A percentile compares a stretch with the other conserved stretches of the same genome.
Evolutionary conservation across 805 yeast genomes (phyloP).

Genomic region (Starmerella geochares): DNA sequence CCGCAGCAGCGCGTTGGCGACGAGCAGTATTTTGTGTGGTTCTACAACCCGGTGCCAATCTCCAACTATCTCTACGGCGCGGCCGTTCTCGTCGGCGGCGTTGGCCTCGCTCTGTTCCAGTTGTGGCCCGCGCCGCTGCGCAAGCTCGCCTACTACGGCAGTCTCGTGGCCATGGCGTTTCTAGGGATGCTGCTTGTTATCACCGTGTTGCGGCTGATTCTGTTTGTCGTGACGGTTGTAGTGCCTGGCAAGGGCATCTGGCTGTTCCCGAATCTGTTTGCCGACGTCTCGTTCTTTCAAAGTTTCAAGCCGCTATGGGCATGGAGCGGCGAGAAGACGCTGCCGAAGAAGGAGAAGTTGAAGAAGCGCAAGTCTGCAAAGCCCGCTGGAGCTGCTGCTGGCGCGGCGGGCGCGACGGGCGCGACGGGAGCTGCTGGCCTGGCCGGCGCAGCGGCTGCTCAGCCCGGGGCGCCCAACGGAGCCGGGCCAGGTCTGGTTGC

Average conservation of each 20-base stretch:
- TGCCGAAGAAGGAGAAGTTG: slow-evolving; percentile 24
- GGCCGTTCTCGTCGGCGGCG: slow-evolving; percentile 46
- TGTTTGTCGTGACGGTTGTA: slow-evolving; percentile 52
- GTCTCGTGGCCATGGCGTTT: slow-evolving; percentile 64
- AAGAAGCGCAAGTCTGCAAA: slow-evolving; percentile 20
- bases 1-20: slow-evolving; percentile 35
- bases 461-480: neutral
- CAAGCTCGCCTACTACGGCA: slow-evolving; percentile 79
- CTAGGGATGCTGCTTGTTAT: slow-evolving; percentile 63
- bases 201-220: slow-evolving; percentile 67
- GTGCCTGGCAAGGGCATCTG: slow-evolving; percentile 69
- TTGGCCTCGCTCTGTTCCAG: slow-evolving; percentile 70
- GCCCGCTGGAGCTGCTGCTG: neutral
- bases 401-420: neutral
- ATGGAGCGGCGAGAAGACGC: slow-evolving; percentile 47
- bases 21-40: slow-evolving; percentile 68
- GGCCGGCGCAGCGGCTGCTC: neutral
- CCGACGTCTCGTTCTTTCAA: slow-evolving; percentile 86
- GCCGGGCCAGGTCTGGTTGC: neutral
- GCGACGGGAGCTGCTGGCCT: neutral
- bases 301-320: slow-evolving; percentile 85
- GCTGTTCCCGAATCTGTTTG: slow-evolving; percentile 93
- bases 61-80: slow-evolving; percentile 43
- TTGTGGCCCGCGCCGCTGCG: slow-evolving; percentile 91
- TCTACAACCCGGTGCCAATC: slow-evolving; percentile 62